Evolutionary conservation across 139 green algal species (phyloP), one percentile per base, ranked within the genome.

Genomic region (Chlorella sp.): DNA sequence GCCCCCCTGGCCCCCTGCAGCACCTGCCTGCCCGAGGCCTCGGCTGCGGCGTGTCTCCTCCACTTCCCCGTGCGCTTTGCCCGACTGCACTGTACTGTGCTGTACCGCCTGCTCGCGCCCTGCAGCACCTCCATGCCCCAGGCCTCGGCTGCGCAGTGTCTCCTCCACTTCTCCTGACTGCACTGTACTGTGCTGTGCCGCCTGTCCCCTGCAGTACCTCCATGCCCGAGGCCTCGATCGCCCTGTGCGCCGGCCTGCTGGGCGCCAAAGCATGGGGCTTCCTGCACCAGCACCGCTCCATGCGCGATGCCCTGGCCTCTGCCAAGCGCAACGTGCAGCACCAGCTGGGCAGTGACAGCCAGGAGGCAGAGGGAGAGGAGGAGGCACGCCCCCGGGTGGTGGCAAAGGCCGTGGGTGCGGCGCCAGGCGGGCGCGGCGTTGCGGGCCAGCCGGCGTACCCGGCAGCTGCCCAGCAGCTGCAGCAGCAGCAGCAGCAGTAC

Each of bases 241-340:
- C 85, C 1, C 69, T 89, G 15, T 82, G 71, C 7, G 48, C n/a
- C 21, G 34, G 40, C 71, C 69, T 89, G 85, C 71, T 89, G 48
- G 85, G 42, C n/a, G n/a, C 75, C 85, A 89, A 83, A 53, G 71
- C 48, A 19, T 42, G 32, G 22, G 16, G 3, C 42, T 73, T 83
- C 42, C 36, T 89, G 42, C 71, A 60, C 37, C 42, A 37, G 71
- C 48, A 83, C n/a, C 69, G 34, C 85, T 83, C 85, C 3, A 53
- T 89, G 85, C 68, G 37, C 83, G 76, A 73, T 14, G 83, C 83
- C 1, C 40, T 88, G 12, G 83, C 69, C 28, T 37, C n/a, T 1
- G 83, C 83, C 39, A 88, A 88, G 66, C 66, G 30, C 37, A 37
- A 80, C 40, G 37, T 88, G 66, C 69, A 80, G 83, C 53, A 86